Evolutionary conservation across 495 filamentous ascomycete genomes (phyloP).

Genomic region (Neurospora tetrasperma): DNA sequence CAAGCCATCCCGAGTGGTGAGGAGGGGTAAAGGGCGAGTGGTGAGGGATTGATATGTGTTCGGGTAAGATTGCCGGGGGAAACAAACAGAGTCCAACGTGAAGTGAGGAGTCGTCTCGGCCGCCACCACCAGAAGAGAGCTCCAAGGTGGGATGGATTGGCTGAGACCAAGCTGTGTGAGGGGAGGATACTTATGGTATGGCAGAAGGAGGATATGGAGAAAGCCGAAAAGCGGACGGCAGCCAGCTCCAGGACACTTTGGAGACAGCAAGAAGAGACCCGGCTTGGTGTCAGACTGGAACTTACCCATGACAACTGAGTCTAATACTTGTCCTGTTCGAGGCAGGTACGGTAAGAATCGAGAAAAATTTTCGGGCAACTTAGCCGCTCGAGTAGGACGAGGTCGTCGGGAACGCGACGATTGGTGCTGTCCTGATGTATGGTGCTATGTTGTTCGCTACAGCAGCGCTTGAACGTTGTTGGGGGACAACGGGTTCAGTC

Average conservation of each 20-base stretch:
- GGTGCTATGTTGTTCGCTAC: conserved; percentile 18
- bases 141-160: neutral
- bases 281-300: neutral
- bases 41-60: neutral
- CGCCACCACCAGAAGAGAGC: neutral
- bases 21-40: neutral
- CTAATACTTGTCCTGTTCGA: neutral
- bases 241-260: neutral
- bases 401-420: conserved; percentile 25
- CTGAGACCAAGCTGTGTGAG: neutral
- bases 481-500: conserved; percentile 17
- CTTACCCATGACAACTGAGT: conserved; percentile 32
- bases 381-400: conserved; percentile 31
- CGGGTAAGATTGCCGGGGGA: neutral
- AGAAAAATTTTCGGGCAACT: conserved; percentile 27
- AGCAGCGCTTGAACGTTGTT: conserved; percentile 14
- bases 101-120: neutral
- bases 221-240: neutral
- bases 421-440: conserved; percentile 15
- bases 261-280: neutral
- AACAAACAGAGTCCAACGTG: neutral
- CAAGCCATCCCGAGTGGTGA: neutral
- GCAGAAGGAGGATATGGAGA: neutral
- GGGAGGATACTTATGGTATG: neutral
- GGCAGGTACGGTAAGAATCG: conserved; percentile 10